Base-by-base conservation (phyloP, 1,284 basidiomycete genomes). In the Papiliotrema laurentii region DNA sequence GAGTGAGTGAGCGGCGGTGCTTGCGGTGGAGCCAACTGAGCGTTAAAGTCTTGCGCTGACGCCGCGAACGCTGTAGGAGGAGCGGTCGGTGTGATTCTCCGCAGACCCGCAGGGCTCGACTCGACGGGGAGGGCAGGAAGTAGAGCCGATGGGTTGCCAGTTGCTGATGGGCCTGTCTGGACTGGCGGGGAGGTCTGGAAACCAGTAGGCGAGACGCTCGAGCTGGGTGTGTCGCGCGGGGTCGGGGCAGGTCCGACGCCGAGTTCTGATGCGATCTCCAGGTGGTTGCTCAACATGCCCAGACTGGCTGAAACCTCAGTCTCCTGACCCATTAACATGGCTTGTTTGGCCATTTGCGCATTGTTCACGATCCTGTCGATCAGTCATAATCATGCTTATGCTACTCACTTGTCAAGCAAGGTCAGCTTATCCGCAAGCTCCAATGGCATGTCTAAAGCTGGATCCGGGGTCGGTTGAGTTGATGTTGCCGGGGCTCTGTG, bases 1-100 rank as follows among this genome's bases (percentile, higher is more conserved):
- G 70, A 68, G 46, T 74, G 70, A 2, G 68, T 55, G 16, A 74
- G 46, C 26, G 67, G 66, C 4, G 70, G 68, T 16, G 71, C 55
- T 22, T 49, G 54, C 30, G 41, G 27, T 4, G 33, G 28, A 7
- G 33, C 33, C 13, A 28, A 5, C 9, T 27, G 14, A 11, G 41
- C 4, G 13, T 5, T 30, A 21, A 13, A 25, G 25, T 43, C 36
- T 24, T 22, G 28, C 10, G 43, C 41, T 9, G 34, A 14, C 21
- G 31, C 21, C 7, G 16, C n/a, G 24, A 25, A 37, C 25, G 18
- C 5, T 37, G 21, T 36, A 38, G 41, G 10, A 45, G 47, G 28
- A 21, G 19, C 10, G 45, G 30, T 46, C 35, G 37, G 10, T 42
- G 51, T 22, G 47, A 37, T 2, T 45, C 30, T 3, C 46, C 36